A percentile compares a stretch with the other conserved stretches of the same genome.
phyloP scores from a whole-genome alignment of 2,329 filamentous ascomycete genomes.

The Colletotrichum sp. region DNA sequence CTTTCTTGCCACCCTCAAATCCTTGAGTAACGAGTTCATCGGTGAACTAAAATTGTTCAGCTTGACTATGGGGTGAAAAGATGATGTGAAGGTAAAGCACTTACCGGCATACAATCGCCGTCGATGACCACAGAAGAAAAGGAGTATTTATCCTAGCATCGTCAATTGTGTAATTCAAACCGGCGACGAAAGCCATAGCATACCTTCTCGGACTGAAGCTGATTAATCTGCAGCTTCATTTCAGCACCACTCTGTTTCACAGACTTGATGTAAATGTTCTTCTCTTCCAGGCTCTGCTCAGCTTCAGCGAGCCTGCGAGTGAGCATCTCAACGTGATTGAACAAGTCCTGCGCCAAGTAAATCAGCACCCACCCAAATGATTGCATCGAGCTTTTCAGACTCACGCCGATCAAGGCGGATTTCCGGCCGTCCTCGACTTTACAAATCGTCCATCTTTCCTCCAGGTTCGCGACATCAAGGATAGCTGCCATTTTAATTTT shows the following conservation, averaged over 20 bases:
- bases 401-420: background rate
- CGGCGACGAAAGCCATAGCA: background rate
- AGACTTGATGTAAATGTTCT: background rate
- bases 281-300: background rate
- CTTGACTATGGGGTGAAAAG: background rate
- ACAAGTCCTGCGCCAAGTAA: background rate
- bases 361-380: background rate
- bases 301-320: background rate
- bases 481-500: background rate
- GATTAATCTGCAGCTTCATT: background rate
- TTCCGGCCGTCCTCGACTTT: background rate
- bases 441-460: background rate
- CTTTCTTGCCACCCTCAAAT: conserved; percentile 33
- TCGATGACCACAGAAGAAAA: conserved; percentile 42
- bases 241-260: background rate
- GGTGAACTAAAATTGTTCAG: conserved; percentile 31
- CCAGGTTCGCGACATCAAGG: background rate
- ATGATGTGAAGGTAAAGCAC: background rate
- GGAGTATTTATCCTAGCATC: conserved; percentile 22
- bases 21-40: conserved; percentile 34
- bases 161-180: background rate
- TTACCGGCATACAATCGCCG: conserved; percentile 42
- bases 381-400: background rate
- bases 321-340: background rate
- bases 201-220: background rate